Base-by-base conservation (phyloP, 2,329 filamentous ascomycete genomes). In the Trichoderma sp. region DNA sequence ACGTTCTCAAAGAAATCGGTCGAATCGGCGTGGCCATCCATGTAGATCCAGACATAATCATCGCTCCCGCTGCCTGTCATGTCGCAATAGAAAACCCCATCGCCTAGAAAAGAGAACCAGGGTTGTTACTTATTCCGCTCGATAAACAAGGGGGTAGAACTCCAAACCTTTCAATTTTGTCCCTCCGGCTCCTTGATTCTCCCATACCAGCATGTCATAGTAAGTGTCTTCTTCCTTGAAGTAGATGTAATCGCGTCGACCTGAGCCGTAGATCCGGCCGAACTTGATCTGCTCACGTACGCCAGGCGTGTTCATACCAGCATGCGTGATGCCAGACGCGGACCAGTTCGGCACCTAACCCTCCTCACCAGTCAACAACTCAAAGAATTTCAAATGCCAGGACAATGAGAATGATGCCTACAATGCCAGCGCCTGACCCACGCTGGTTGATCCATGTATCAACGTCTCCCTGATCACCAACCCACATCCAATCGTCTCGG, bases 401-500 rank as follows among this genome's bases (percentile, higher is more conserved):
- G 28, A 32, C 11, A 34, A 61, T 34, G 58, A 36, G 58, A 20
- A 6, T 8, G 4, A 61, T 61, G 58, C 58, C 28, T 61, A 61
- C 58, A 61, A 61, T 61, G 20, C 58, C 58, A 23, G 58, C 30
- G 58, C 58, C 58, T 5, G 58, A 20, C 8, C 58, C 58, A 26
- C 58, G 58, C 58, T 61, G 58, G 58, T 61, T 61, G 12, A 61
- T 61, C 58, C 58, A 61, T 32, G 58, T 61, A 23, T 61, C 58
- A 30, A 61, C 58, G 58, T 61, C 58, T 32, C 58, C 58, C 58
- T 61, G 28, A 36, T 61, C 58, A 34, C 58, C 30, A 36, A 61
- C 58, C 58, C 30, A 61, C 58, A 61, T 61, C 58, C 58, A 61
- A 15, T 61, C 58, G 30, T 61, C 58, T 61, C 58, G 58, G 58